Percentiles rank a stretch among this genome's conserved stretches.
phyloP scores from a whole-genome alignment of 1,284 basidiomycete species.

The Cerioporus squamosus region DNA sequence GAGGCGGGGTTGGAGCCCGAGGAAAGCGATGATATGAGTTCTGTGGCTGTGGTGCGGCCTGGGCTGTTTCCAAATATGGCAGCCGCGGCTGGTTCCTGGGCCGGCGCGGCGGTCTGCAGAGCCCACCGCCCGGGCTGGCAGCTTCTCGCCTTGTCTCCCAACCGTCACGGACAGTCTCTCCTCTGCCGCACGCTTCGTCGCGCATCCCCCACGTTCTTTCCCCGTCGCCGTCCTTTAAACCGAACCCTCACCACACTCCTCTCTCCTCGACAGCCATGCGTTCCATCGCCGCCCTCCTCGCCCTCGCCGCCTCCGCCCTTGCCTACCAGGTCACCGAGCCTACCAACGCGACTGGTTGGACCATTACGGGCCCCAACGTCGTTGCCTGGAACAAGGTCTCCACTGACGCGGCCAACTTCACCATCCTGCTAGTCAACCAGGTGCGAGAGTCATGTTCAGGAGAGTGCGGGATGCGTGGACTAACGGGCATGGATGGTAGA shows the following conservation, averaged over 20 bases:
- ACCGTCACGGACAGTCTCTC: constrained; percentile 8
- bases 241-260: constrained; percentile 7
- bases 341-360: constrained; percentile 55
- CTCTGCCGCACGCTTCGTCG: constrained; percentile 9
- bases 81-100: background rate
- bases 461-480: background rate
- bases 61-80: background rate
- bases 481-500: constrained; percentile 28
- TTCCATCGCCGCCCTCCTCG: constrained; percentile 49
- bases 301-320: constrained; percentile 55
- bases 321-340: constrained; percentile 69
- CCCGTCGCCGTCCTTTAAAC: constrained; percentile 9
- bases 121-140: constrained; percentile 3
- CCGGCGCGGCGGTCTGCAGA: constrained; percentile 5
- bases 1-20: too few relatives aligned
- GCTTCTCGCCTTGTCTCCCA: constrained; percentile 11
- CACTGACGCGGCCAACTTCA: constrained; percentile 72
- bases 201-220: constrained; percentile 21
- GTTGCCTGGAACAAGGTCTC: constrained; percentile 66
- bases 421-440: constrained; percentile 66
- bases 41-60: background rate
- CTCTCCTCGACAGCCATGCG: constrained; percentile 48
- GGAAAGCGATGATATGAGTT: background rate
- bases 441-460: constrained; percentile 39
- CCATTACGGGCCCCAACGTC: constrained; percentile 57